phyloP scores from a whole-genome alignment of 2,329 filamentous ascomycete genomes.

The Rutstroemia sp. region DNA sequence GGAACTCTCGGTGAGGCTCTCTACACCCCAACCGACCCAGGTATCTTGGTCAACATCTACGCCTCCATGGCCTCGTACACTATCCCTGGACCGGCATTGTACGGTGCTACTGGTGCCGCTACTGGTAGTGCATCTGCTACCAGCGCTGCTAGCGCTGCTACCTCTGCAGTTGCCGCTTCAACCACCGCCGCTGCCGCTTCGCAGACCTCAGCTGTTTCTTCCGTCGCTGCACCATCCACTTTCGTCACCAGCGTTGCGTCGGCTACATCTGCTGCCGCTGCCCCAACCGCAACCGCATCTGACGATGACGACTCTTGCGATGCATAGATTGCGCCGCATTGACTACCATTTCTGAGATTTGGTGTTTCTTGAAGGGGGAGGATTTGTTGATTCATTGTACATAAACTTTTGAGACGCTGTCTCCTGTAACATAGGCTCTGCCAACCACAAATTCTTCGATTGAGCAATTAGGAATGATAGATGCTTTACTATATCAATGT shows the following conservation, averaged over 20 bases:
- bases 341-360: no score
- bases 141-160: not conserved
- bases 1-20: slow-evolving; percentile 34
- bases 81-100: slow-evolving; percentile 32
- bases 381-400: no score
- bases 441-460: no score
- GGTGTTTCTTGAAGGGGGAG: no score
- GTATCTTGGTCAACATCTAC: slow-evolving; percentile 37
- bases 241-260: not conserved
- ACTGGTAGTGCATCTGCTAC: not conserved
- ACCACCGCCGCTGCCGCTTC: not conserved
- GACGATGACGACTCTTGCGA: not conserved
- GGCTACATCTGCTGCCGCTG: not conserved
- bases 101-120: slow-evolving; percentile 2
- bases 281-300: not conserved
- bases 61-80: slow-evolving; percentile 24
- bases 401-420: no score
- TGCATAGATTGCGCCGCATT: not conserved
- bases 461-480: no score
- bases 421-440: no score
- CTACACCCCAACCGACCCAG: slow-evolving; percentile 35
- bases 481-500: no score
- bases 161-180: not conserved
- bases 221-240: not conserved
- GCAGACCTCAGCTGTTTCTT: not conserved